A percentile compares a stretch with the other conserved stretches of the same genome.
These are phyloP conservation scores for Mycena sp. DNA, from an alignment of 1,284 basidiomycete species.

Conservation along the genomic window DNA sequence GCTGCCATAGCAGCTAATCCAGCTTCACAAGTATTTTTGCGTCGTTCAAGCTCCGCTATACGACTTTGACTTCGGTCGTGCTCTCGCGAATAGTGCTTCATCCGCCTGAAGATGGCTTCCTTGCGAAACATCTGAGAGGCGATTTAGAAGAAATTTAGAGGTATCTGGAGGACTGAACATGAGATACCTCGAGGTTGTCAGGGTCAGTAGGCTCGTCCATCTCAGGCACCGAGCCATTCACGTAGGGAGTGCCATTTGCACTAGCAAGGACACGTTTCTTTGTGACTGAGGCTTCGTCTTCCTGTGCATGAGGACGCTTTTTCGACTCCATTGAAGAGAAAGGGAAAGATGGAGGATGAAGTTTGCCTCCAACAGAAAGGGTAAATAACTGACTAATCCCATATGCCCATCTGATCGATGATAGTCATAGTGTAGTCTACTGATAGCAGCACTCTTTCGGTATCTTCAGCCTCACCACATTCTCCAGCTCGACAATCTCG, in stretches of 20 bases:
- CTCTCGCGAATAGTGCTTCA: constrained; percentile 91
- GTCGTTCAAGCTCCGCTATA: constrained; percentile 78
- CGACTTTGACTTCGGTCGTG: constrained; percentile 74
- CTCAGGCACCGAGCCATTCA: constrained; percentile 62
- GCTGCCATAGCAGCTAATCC: constrained; percentile 84
- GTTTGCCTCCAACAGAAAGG: constrained; percentile 8
- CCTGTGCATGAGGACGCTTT: constrained; percentile 69
- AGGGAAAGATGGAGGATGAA: constrained; percentile 34
- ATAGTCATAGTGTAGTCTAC: too few relatives aligned
- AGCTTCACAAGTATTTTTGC: constrained; percentile 80
- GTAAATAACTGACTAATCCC: constrained; percentile 14
- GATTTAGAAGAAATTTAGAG: neutral
- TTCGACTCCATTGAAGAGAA: constrained; percentile 61
- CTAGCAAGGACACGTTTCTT: constrained; percentile 76
- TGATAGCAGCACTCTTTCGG: neutral
- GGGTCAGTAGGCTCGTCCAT: constrained; percentile 65
- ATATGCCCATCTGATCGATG: too few relatives aligned
- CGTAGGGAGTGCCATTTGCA: constrained; percentile 64
- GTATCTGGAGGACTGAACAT: neutral
- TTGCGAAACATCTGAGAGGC: constrained; percentile 77
- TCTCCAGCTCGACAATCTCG: constrained; percentile 73
- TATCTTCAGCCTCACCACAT: constrained; percentile 21
- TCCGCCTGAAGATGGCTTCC: constrained; percentile 91
- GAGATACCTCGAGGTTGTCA: constrained; percentile 76
- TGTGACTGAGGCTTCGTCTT: constrained; percentile 57